Evolutionary conservation across 441 rosid species (phyloP).

Genomic region (Pelargonium fulgidum): DNA sequence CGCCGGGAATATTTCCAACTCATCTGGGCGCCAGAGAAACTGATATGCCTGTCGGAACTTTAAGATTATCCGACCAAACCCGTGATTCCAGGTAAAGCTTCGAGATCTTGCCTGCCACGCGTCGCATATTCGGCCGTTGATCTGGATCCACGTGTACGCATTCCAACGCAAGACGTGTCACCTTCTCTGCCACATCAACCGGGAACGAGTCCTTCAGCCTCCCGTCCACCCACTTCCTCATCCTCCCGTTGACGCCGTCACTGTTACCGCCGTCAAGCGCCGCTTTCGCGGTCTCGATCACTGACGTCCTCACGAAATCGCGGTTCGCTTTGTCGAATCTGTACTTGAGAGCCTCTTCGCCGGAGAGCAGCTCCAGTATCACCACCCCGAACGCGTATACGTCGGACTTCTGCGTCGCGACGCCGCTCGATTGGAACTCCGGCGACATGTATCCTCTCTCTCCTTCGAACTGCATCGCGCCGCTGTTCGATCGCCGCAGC

Average conservation of each 20-base stretch:
- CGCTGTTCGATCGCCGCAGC: conserved; percentile 35
- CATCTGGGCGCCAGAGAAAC: conserved; percentile 60
- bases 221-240: conserved; percentile 66
- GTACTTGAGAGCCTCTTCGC: conserved; percentile 67
- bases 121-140: conserved; percentile 70
- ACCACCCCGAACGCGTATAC: conserved; percentile 69
- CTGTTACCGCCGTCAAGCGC: conserved; percentile 31
- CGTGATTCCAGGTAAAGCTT: conserved; percentile 50
- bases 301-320: conserved; percentile 42
- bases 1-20: conserved; percentile 19
- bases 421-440: conserved; percentile 45
- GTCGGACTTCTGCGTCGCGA: conserved; percentile 63
- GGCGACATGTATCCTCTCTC: conserved; percentile 78
- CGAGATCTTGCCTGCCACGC: conserved; percentile 70
- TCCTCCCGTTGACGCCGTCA: conserved; percentile 23
- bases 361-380: conserved; percentile 60
- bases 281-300: conserved; percentile 47
- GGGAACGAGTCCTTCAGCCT: conserved; percentile 74
- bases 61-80: conserved; percentile 46
- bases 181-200: conserved; percentile 50
- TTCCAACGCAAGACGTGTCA: conserved; percentile 51
- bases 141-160: conserved; percentile 57
- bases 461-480: conserved; percentile 49
- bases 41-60: conserved; percentile 43
- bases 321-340: conserved; percentile 38